Conservation (phyloP, 352 stramenopile genomes). For the Hyaloperonospora brassicae region DNA sequence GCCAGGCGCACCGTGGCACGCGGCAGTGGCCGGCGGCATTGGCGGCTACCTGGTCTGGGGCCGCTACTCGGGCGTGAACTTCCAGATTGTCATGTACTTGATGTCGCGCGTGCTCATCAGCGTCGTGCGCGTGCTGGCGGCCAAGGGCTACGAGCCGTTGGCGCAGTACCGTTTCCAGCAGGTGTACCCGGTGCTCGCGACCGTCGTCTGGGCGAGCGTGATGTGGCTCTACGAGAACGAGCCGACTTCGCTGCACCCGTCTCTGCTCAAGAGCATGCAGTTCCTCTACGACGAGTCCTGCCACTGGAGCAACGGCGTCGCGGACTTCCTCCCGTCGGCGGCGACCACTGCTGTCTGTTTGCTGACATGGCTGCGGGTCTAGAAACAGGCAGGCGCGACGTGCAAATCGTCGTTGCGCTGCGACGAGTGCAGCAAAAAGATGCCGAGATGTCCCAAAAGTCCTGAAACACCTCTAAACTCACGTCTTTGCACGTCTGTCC, state of each 20-base stretch:
- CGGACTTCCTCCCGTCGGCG: conserved; percentile 76
- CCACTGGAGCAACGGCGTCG: conserved; percentile 50
- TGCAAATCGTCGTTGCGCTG: conserved; percentile 1
- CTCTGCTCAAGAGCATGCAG: conserved; percentile 82
- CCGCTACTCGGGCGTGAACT: conserved; percentile 82
- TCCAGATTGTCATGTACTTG: conserved; percentile 88
- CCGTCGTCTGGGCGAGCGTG: conserved; percentile 66
- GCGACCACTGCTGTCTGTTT: conserved; percentile 54
- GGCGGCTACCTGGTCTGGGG: conserved; percentile 81
- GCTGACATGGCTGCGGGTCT: conserved; percentile 55
- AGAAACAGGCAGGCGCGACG: conserved; percentile 8
- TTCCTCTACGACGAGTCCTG: conserved; percentile 86
- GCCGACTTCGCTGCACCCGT: conserved; percentile 60
- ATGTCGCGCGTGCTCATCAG: conserved; percentile 70
- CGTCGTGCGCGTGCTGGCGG: conserved; percentile 52
- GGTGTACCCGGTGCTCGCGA: conserved; percentile 73
- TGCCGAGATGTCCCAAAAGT: too few species aligned
- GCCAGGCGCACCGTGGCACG: conserved; percentile 67
- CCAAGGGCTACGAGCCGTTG: conserved; percentile 57
- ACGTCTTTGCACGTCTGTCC: too few species aligned
- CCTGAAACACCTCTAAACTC: too few species aligned
- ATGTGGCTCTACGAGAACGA: conserved; percentile 89
- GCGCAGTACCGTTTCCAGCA: conserved; percentile 53
- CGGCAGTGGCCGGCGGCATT: conserved; percentile 62
- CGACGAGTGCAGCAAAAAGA: background rate